Percentiles rank a stretch among this genome's conserved stretches.
Conservation (phyloP, 495 filamentous ascomycete genomes). For the Xylaria flabelliformis region DNA sequence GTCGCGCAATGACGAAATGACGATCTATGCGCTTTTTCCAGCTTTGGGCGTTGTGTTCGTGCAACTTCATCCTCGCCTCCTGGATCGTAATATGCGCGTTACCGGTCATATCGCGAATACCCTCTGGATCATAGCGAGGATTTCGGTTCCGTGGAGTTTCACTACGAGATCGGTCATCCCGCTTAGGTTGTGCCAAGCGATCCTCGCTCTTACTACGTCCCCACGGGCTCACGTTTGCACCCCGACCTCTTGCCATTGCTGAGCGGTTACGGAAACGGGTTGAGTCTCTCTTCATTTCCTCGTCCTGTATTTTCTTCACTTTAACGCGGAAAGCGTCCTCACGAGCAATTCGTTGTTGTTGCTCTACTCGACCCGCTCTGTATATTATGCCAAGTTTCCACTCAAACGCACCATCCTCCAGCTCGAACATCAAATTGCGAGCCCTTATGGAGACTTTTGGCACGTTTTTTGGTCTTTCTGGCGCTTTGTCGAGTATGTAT, state of each 20-base stretch:
- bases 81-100: slow-evolving; percentile 71
- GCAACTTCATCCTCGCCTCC: slow-evolving; percentile 75
- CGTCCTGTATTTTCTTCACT: slow-evolving; percentile 77
- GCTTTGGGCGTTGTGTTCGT: slow-evolving; percentile 81
- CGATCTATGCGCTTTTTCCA: slow-evolving; percentile 94
- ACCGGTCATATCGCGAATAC: slow-evolving; percentile 68
- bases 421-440: slow-evolving; percentile 81
- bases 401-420: slow-evolving; percentile 97
- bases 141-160: slow-evolving; percentile 44
- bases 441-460: slow-evolving; percentile 83
- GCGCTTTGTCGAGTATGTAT: slow-evolving; percentile 80
- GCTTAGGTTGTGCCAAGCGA: slow-evolving; percentile 50
- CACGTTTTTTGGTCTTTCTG: slow-evolving; percentile 83
- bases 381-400: slow-evolving; percentile 96
- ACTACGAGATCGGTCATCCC: slow-evolving; percentile 50
- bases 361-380: slow-evolving; percentile 82
- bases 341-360: slow-evolving; percentile 84
- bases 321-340: slow-evolving; percentile 92
- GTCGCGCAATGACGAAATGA: slow-evolving; percentile 70
- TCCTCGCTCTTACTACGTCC: slow-evolving; percentile 53
- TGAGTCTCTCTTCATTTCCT: slow-evolving; percentile 61
- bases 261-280: slow-evolving; percentile 56
- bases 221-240: slow-evolving; percentile 40
- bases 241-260: slow-evolving; percentile 52
- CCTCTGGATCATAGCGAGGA: slow-evolving; percentile 78